Evolutionary conservation across 2,329 filamentous ascomycete genomes (phyloP), one percentile per base, ranked within the genome.

Genomic region (Zasmidium angulare): DNA sequence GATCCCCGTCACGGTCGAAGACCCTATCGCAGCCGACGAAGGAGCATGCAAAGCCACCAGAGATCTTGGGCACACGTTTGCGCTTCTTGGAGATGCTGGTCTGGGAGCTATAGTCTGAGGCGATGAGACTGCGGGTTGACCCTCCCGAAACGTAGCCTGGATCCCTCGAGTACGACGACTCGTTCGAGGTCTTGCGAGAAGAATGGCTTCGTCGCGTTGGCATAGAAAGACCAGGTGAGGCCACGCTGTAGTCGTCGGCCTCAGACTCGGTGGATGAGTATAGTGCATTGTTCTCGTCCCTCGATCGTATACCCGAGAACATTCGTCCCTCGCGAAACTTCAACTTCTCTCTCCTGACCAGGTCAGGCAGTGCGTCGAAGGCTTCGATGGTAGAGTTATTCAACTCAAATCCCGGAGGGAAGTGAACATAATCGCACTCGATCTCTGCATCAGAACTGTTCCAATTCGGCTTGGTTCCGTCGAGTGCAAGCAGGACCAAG

Each of bases 1-100:
- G 50, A 19, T 64, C 62, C 1, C 62, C 62, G n/a, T 59, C 62
- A 3, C 62, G 57, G 40, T 62, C 53, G 21, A 64, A 64, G 1
- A 60, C 50, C 29, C 58, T 58, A 19, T 56, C 57, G 31, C 62
- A 64, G 3, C 29, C 54, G 7, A 26, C 26, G 20, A 50, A 46
- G 23, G 29, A 29, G 29, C 62, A 64, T 2, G 55, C 50, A 22
- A 50, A 64, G 3, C 54, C 55, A 2, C 59, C 62, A 19, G 50
- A 43, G 12, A 62, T 56, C 46, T 63, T 63, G 3, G 62, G 62
- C 26, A 59, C 46, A 11, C 62, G 56, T 29, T 60, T 64, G 2
- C 59, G 40, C 40, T 60, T 64, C 48, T 60, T 60, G 10, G 51
- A 55, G 11, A 58, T 58, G 22, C 59, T 62, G 2, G 53, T 54